A percentile compares a stretch with the other conserved stretches of the same genome.
phyloP scores from a whole-genome alignment of 345 rosid genomes.

The Aquilaria yunnanensis region DNA sequence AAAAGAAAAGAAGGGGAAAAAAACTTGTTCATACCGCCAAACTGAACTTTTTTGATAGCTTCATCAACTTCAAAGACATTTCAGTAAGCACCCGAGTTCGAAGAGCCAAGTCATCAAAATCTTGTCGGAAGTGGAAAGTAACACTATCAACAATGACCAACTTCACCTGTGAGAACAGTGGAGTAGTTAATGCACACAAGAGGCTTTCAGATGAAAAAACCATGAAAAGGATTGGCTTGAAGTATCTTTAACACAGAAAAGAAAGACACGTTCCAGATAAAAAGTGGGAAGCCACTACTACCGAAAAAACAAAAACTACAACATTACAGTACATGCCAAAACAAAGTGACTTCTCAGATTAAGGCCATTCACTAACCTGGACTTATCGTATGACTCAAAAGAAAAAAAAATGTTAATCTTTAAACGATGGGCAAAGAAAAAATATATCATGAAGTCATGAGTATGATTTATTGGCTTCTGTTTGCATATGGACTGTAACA shows the following conservation, averaged over 20 bases:
- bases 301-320: background rate
- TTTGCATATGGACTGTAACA: too few species aligned
- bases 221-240: background rate
- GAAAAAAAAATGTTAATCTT: too few species aligned
- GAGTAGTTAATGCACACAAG: background rate
- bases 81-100: slow-evolving; percentile 75
- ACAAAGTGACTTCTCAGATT: too few species aligned
- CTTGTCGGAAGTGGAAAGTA: slow-evolving; percentile 96
- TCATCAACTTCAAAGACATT: slow-evolving; percentile 86
- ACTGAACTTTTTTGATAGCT: slow-evolving; percentile 70
- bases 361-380: too few species aligned
- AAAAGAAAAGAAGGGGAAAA: background rate
- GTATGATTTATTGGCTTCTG: too few species aligned
- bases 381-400: too few species aligned
- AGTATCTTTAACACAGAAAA: background rate
- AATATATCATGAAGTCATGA: too few species aligned
- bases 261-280: background rate
- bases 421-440: too few species aligned
- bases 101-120: slow-evolving; percentile 77
- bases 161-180: slow-evolving; percentile 53
- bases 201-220: background rate
- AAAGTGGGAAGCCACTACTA: background rate
- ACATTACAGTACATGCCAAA: background rate
- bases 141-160: slow-evolving; percentile 73
- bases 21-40: slow-evolving; percentile 55